phyloP scores from a whole-genome alignment of 164 flowering plant genomes.

The Annona cherimola region DNA sequence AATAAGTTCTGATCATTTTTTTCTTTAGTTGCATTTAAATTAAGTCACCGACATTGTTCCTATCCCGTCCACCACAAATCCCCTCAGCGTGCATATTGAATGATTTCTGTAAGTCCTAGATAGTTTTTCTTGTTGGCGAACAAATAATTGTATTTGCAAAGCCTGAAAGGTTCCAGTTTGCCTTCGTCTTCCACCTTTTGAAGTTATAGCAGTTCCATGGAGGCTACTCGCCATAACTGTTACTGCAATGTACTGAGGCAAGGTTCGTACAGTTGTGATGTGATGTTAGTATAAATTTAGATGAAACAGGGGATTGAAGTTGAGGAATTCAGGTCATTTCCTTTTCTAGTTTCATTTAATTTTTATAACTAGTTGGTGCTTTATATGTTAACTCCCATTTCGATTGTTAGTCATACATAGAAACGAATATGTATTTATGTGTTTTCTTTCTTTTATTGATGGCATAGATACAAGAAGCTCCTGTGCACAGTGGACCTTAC shows the following conservation, averaged over 20 bases:
- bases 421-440: constrained; percentile 23
- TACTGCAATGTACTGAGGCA: constrained; percentile 39
- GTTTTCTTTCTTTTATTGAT: constrained; percentile 24
- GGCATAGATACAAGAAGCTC: constrained; percentile 95
- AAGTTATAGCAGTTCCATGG: neutral
- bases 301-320: constrained; percentile 45
- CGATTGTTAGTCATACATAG: neutral
- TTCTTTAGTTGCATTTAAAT: neutral
- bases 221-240: constrained; percentile 22
- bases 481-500: constrained; percentile 93
- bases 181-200: neutral
- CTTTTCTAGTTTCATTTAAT: constrained; percentile 1
- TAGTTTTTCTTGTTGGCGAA: constrained; percentile 3
- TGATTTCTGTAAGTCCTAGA: constrained; percentile 8
- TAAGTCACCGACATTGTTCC: neutral
- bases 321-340: constrained; percentile 20
- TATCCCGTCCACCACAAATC: neutral
- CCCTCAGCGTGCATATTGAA: constrained; percentile 9
- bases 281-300: constrained; percentile 44
- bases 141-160: neutral
- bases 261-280: constrained; percentile 43
- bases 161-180: neutral
- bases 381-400: neutral
- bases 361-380: neutral
- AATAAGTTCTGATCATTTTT: neutral